A percentile compares a stretch with the other conserved stretches of the same genome.
Evolutionary conservation across 116 monocot genomes (phyloP).

Genomic region (Iris pallida): DNA sequence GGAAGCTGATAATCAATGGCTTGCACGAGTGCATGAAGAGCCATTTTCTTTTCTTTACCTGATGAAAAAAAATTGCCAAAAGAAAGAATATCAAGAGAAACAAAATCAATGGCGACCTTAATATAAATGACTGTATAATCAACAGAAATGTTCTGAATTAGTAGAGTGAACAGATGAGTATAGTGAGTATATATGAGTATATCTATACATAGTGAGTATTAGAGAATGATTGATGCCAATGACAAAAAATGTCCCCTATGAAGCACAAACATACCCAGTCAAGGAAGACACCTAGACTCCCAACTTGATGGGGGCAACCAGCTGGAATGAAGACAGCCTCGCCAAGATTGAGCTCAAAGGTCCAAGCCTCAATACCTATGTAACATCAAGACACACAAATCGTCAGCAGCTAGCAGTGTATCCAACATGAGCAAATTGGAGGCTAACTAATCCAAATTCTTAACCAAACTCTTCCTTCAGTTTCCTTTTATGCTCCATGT

Average conservation of each 20-base stretch:
- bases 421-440: background rate
- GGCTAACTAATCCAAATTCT: background rate
- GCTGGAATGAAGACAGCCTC: slow-evolving; percentile 62
- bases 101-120: slow-evolving; percentile 48
- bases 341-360: slow-evolving; percentile 45
- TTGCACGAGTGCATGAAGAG: too few species aligned
- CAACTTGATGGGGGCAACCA: slow-evolving; percentile 49
- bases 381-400: background rate
- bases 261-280: background rate
- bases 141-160: too few species aligned
- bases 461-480: slow-evolving; percentile 57
- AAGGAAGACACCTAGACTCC: slow-evolving; percentile 22
- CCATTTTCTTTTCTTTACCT: too few species aligned
- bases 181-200: too few species aligned
- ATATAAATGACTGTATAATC: slow-evolving; percentile 35
- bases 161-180: too few species aligned
- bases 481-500: slow-evolving; percentile 40
- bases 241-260: too few species aligned
- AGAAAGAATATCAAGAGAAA: slow-evolving; percentile 53
- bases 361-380: slow-evolving; percentile 37
- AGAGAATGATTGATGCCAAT: too few species aligned
- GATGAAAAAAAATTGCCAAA: too few species aligned
- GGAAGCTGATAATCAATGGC: too few species aligned
- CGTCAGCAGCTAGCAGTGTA: background rate
- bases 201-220: too few species aligned